Evolutionary conservation across 1,284 basidiomycete species (phyloP), one percentile per base, ranked within the genome.

Genomic region (Melampsora abietis-canadensis): DNA sequence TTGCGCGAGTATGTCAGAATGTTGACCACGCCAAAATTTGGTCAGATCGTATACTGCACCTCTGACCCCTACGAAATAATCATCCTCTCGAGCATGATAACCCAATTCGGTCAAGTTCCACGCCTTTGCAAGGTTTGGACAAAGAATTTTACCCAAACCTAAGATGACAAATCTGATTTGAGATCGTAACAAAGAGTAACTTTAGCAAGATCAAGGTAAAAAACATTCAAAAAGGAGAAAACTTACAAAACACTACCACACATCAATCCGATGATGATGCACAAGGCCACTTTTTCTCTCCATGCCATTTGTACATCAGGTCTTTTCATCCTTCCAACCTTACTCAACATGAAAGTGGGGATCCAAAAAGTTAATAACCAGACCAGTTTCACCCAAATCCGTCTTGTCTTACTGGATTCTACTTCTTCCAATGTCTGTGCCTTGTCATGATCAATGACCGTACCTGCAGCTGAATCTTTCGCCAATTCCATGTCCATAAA

Each of bases 291-390:
- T 83, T 98, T 98, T 82, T 98, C 95, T 74, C 95, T 85, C 95
- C 96, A 98, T 0, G 95, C 95, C 77, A 98, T 87, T 60, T 90
- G 89, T 6, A 98, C 85, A 81, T 98, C 96, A 0, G 93, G 91
- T 4, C 95, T 89, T 82, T 96, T 96, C 94, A 98, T 97, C 57
- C 91, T 85, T 0, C 95, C 94, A 19, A 96, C 68, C 37, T 84
- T 84, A 14, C 82, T 84, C 27, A 90, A 80, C 80, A 90, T 89
- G 7, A 85, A 84, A 51, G 80, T 82, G 0, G 95, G 95, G 12
- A 96, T 89, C 86, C 87, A 91, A 84, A 88, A 95, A 0, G 95
- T 98, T 24, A 87, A 83, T 0, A 84, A 76, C 92, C 92, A 94
- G 4, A 93, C 85, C 73, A 86, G 83, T 12, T 83, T 80, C 46